Evolutionary conservation across 208 protist genomes (phyloP), one percentile per base, ranked within the genome.

Genomic region (Acanthamoeba healyi): DNA sequence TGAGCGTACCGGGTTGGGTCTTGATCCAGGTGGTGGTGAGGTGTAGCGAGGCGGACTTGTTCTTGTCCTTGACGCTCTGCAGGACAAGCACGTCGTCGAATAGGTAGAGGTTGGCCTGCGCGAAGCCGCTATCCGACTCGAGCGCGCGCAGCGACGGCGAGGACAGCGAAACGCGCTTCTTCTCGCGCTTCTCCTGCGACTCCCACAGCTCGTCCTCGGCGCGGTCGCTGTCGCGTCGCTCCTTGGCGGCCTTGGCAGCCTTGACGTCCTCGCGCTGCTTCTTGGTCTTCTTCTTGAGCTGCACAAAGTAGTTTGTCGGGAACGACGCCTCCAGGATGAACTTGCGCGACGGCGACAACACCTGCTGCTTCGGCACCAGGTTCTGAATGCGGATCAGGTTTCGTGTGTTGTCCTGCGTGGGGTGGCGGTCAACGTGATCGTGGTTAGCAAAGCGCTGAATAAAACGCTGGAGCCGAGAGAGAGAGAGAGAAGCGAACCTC

Each of bases 301-400:
- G 63, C 40, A 34, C 24, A 19, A 84, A 84, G 74, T 54, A 84
- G 42, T n/a, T 84, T 22, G 74, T 84, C n/a, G 36, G 74, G 40
- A 54, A 56, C n/a, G 74, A 56, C n/a, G 40, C 74, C 40, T 84
- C 74, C 74, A 84, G 1, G 74, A 84, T 84, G 74, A 84, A 84
- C 74, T 84, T 44, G 19, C 74, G 36, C n/a, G 74, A 84, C n/a
- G 74, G 74, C 5, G 36, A 56, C 74, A 84, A 12, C 19, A 84
- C 32, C 29, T 72, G 63, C 74, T 84, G 74, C 40, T 56, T 54
- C n/a, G 36, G 36, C 40, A 84, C 74, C 40, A 40, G 74, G 19
- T 54, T 84, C 42, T 84, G 74, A 17, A 84, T 84, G 1, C 42
- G 1, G 36, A 84, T 44, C 32, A 84, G 36, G n/a, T 84, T 44